phyloP scores from a whole-genome alignment of 2,329 filamentous ascomycete species.

The Cucurbitaria berberidis region DNA sequence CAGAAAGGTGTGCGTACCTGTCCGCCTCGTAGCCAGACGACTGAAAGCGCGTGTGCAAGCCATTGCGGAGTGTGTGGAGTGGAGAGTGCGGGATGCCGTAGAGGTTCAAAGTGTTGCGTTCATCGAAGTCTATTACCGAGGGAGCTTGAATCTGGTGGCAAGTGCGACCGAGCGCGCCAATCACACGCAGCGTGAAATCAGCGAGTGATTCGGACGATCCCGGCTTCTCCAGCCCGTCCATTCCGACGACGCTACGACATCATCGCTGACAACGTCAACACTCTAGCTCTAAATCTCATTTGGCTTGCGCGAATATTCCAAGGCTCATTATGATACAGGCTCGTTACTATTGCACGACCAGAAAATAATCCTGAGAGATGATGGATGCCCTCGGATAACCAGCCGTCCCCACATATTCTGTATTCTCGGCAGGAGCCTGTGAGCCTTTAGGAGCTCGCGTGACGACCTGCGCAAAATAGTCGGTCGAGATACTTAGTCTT shows the following conservation, averaged over 20 bases:
- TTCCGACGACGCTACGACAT: slow-evolving; percentile 17
- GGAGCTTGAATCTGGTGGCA: slow-evolving; percentile 2
- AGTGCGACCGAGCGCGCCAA: slow-evolving; percentile 1
- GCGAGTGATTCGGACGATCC: slow-evolving; percentile 16
- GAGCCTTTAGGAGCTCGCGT: slow-evolving; percentile 7
- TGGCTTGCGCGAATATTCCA: neutral
- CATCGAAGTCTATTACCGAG: slow-evolving; percentile 26
- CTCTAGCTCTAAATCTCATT: slow-evolving; percentile 9
- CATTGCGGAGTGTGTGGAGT: slow-evolving; percentile 41
- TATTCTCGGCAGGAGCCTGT: too few species aligned
- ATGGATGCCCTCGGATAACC: neutral
- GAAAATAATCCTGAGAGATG: neutral
- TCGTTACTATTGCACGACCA: neutral
- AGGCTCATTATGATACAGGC: neutral
- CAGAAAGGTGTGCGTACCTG: slow-evolving; percentile 34
- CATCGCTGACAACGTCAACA: slow-evolving; percentile 21
- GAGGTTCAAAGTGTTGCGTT: slow-evolving; percentile 30
- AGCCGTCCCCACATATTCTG: too few species aligned
- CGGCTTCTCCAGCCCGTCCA: slow-evolving; percentile 9
- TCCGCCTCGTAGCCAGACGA: slow-evolving; percentile 47
- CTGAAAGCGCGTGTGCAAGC: slow-evolving; percentile 47
- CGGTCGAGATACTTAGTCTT: too few species aligned
- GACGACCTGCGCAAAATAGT: neutral
- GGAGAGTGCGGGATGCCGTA: slow-evolving; percentile 32
- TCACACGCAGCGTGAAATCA: neutral